Evolutionary conservation across 2,329 filamentous ascomycete species (phyloP).

Genomic region (Microdochium paspali): DNA sequence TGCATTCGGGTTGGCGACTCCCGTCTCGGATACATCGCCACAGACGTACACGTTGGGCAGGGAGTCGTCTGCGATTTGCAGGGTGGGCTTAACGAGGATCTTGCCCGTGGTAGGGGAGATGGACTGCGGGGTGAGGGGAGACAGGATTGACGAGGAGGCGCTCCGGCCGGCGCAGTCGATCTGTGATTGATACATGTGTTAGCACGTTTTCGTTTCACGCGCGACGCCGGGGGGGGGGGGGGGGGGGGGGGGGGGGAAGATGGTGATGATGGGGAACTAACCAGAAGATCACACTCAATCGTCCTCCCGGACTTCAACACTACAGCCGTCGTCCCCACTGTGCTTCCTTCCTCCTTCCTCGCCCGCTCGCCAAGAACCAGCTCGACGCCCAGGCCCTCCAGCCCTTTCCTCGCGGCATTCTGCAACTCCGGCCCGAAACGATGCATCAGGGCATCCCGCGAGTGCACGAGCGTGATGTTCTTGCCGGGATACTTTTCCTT

Average conservation of each 20-base stretch:
- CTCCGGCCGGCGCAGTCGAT: slow-evolving; percentile 51
- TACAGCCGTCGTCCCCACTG: no score
- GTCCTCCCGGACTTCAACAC: slow-evolving; percentile 32
- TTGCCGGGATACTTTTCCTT: slow-evolving; percentile 48
- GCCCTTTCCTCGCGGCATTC: slow-evolving; percentile 25
- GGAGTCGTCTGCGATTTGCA: slow-evolving; percentile 42
- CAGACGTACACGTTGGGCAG: slow-evolving; percentile 48
- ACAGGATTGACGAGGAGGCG: slow-evolving; percentile 42
- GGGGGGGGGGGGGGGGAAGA: no score
- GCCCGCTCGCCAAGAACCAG: slow-evolving; percentile 42
- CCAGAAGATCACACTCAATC: slow-evolving; percentile 40
- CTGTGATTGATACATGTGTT: slow-evolving; percentile 19
- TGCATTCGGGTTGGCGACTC: slow-evolving; percentile 40
- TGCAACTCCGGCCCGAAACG: slow-evolving; percentile 36
- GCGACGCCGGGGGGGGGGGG: no score
- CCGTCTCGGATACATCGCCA: slow-evolving; percentile 53
- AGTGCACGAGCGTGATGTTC: slow-evolving; percentile 47
- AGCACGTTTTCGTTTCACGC: slow-evolving; percentile 1
- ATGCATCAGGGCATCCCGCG: slow-evolving; percentile 40
- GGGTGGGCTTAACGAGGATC: slow-evolving; percentile 42
- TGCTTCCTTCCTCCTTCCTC: slow-evolving; percentile 21
- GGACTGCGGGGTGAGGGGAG: slow-evolving; percentile 28
- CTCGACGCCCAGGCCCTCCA: slow-evolving; percentile 36
- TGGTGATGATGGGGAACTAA: slow-evolving; percentile 18
- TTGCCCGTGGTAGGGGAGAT: slow-evolving; percentile 37